These are phyloP conservation scores for Fusarium redolens DNA, from an alignment of 2,329 filamentous ascomycete genomes.

Conservation along the genomic window DNA sequence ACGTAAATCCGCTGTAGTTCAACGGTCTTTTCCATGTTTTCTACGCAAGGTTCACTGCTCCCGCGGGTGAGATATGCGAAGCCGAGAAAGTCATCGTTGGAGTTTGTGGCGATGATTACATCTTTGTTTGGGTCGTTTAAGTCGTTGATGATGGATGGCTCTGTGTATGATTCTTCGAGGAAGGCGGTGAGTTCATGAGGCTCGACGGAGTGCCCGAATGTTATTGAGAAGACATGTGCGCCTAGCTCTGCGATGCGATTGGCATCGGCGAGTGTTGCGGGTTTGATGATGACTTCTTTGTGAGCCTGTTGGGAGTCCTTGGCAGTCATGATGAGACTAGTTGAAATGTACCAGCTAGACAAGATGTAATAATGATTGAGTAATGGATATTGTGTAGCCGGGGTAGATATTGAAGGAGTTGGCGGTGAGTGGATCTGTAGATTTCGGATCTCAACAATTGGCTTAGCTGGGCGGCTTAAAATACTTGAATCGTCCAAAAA, in stretches of 20 bases:
- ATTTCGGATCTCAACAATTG: no score
- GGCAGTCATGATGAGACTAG: neutral
- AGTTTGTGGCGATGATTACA: constrained; percentile 39
- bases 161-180: constrained; percentile 52
- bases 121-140: constrained; percentile 43
- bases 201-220: constrained; percentile 57
- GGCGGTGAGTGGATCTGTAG: neutral
- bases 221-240: constrained; percentile 50
- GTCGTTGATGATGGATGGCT: constrained; percentile 47
- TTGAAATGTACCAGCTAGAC: no score
- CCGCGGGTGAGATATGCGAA: constrained; percentile 55
- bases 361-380: neutral
- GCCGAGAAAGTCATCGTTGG: constrained; percentile 47
- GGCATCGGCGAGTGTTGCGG: constrained; percentile 11
- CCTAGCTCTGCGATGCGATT: constrained; percentile 49
- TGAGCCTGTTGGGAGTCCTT: neutral
- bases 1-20: constrained; percentile 60
- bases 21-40: constrained; percentile 43
- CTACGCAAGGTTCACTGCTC: constrained; percentile 53
- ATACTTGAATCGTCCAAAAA: neutral
- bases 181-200: constrained; percentile 52
- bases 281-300: constrained; percentile 4
- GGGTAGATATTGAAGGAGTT: neutral
- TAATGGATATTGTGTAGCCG: neutral
- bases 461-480: neutral